These are phyloP conservation scores for Firmiana major DNA, from an alignment of 345 rosid species.

Conservation along the genomic window DNA sequence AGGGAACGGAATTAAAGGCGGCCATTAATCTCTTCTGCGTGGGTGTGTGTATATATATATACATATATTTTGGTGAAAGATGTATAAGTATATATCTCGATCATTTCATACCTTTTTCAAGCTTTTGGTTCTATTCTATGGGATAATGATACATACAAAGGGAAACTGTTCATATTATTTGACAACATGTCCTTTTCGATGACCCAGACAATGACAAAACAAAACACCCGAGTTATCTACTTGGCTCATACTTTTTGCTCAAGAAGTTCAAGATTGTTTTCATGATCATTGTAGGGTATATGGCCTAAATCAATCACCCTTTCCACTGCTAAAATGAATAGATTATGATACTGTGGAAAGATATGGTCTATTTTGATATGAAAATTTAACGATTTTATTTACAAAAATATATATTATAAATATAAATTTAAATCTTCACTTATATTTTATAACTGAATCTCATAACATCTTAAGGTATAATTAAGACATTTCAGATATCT, in stretches of 20 bases:
- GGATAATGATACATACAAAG: conserved; percentile 12
- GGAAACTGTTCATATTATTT: neutral
- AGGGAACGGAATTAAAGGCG: too few relatives aligned
- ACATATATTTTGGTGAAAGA: too few relatives aligned
- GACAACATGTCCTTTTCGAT: conserved; percentile 13
- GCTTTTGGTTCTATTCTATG: conserved; percentile 14
- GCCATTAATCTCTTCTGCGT: too few relatives aligned
- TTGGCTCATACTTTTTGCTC: neutral
- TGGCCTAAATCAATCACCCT: conserved; percentile 19
- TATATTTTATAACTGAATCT: too few relatives aligned
- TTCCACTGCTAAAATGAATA: neutral
- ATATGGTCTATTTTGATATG: too few relatives aligned
- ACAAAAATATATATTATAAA: too few relatives aligned
- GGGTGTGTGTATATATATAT: too few relatives aligned
- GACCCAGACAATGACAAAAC: conserved; percentile 21
- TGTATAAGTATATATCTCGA: neutral
- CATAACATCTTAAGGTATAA: too few relatives aligned
- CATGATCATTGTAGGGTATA: conserved; percentile 3
- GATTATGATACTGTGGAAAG: too few relatives aligned
- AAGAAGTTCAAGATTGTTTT: neutral
- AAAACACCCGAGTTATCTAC: neutral
- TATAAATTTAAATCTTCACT: too few relatives aligned
- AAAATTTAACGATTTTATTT: too few relatives aligned
- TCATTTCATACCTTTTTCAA: neutral
- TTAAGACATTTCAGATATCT: too few relatives aligned